These are phyloP conservation scores for Aspergillus tamarii DNA, from an alignment of 2,329 filamentous ascomycete species.

Conservation along the genomic window DNA sequence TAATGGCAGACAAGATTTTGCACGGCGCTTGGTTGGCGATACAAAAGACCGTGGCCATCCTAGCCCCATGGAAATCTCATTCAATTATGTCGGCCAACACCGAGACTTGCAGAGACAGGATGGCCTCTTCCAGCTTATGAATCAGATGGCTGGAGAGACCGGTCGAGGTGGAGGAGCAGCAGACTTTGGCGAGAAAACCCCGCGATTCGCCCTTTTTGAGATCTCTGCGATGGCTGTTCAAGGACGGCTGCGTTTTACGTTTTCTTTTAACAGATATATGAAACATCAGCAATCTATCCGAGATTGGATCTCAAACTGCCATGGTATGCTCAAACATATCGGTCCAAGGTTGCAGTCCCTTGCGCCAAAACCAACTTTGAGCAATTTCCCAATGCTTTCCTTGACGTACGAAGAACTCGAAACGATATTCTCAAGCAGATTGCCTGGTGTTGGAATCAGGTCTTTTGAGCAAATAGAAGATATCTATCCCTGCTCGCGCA, in stretches of 20 bases:
- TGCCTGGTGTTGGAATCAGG: constrained; percentile 41
- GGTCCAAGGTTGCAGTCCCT: constrained; percentile 31
- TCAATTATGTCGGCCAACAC: constrained; percentile 46
- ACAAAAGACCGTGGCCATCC: constrained; percentile 39
- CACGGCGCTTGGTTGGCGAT: constrained; percentile 33
- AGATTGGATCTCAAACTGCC: constrained; percentile 47
- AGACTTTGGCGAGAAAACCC: constrained; percentile 49
- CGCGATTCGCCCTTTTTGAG: constrained; percentile 55
- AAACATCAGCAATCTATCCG: constrained; percentile 48
- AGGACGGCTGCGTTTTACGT: constrained; percentile 52
- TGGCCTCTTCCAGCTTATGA: constrained; percentile 48
- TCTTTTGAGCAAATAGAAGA: constrained; percentile 45
- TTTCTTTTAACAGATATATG: constrained; percentile 56
- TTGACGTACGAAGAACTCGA: constrained; percentile 48
- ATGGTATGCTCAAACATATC: constrained; percentile 34
- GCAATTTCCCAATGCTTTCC: constrained; percentile 50
- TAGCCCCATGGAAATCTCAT: constrained; percentile 48
- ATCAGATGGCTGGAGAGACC: constrained; percentile 52
- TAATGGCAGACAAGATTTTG: constrained; percentile 45
- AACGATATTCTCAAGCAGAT: constrained; percentile 38
- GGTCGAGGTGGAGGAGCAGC: constrained; percentile 49
- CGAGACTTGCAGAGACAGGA: constrained; percentile 50
- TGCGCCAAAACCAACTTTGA: constrained; percentile 39
- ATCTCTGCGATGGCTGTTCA: constrained; percentile 55
- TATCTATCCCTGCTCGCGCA: constrained; percentile 43